These are phyloP conservation scores for Hirsutella rhossiliensis DNA, from an alignment of 2,329 filamentous ascomycete species.

Conservation along the genomic window DNA sequence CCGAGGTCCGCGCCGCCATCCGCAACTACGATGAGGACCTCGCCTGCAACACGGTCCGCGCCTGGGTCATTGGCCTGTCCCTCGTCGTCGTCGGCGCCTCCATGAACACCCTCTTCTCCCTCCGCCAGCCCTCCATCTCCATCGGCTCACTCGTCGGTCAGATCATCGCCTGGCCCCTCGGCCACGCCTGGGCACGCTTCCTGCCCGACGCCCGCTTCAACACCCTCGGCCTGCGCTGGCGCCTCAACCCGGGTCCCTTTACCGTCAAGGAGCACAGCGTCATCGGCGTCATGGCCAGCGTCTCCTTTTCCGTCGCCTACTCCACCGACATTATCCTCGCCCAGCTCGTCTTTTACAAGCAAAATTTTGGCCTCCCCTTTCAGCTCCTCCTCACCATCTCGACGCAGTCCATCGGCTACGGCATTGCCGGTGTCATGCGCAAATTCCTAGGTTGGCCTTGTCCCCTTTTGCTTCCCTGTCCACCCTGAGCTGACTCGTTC, in stretches of 20 bases:
- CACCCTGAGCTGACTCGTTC: not conserved
- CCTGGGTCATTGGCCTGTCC: slow-evolving; percentile 49
- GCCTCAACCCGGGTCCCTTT: slow-evolving; percentile 56
- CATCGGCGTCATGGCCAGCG: slow-evolving; percentile 60
- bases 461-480: not conserved
- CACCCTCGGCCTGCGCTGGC: slow-evolving; percentile 41
- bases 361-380: slow-evolving; percentile 54
- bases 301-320: slow-evolving; percentile 58
- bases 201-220: slow-evolving; percentile 37
- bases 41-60: slow-evolving; percentile 53
- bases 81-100: slow-evolving; percentile 45
- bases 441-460: slow-evolving; percentile 43
- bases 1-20: slow-evolving; percentile 53
- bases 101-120: slow-evolving; percentile 51
- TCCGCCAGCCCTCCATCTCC: slow-evolving; percentile 48
- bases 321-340: slow-evolving; percentile 64
- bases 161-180: slow-evolving; percentile 52
- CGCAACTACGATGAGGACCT: slow-evolving; percentile 52
- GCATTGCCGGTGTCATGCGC: slow-evolving; percentile 55
- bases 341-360: slow-evolving; percentile 59
- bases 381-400: slow-evolving; percentile 56
- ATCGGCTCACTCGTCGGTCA: slow-evolving; percentile 50
- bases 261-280: slow-evolving; percentile 60
- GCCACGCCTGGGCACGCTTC: slow-evolving; percentile 45
- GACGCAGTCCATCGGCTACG: slow-evolving; percentile 58